These are phyloP conservation scores for Trichoderma sp. DNA, from an alignment of 2,329 filamentous ascomycete genomes.

Conservation along the genomic window DNA sequence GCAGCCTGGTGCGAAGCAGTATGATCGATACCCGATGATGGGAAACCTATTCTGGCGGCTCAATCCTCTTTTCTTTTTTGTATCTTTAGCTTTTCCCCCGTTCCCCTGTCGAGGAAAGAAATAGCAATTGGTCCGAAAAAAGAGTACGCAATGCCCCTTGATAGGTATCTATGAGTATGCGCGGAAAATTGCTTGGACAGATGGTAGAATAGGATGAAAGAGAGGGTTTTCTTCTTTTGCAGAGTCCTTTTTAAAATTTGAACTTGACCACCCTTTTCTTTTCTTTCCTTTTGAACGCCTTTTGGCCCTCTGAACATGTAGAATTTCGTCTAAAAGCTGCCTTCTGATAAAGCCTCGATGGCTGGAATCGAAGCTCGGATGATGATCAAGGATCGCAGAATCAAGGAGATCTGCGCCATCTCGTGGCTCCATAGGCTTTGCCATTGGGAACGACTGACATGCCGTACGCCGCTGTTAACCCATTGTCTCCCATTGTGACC, in stretches of 20 bases:
- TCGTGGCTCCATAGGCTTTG: no score
- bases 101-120: neutral
- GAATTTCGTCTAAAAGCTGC: no score
- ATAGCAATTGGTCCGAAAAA: neutral
- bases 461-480: no score
- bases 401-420: no score
- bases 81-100: neutral
- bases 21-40: slow-evolving; percentile 16
- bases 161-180: slow-evolving; percentile 13
- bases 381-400: no score
- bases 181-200: slow-evolving; percentile 12
- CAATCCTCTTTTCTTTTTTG: neutral
- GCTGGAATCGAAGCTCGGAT: no score
- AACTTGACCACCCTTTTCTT: neutral
- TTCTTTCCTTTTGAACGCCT: neutral
- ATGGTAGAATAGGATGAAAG: slow-evolving; percentile 19
- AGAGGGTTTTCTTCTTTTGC: neutral
- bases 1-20: slow-evolving; percentile 13
- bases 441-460: no score
- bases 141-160: neutral
- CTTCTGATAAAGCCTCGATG: no score
- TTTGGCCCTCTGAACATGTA: no score
- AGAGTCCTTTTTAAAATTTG: neutral
- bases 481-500: no score
- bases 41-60: neutral